Base-by-base conservation (phyloP, 169 alveolate species). In the Plasmodium malariae region DNA sequence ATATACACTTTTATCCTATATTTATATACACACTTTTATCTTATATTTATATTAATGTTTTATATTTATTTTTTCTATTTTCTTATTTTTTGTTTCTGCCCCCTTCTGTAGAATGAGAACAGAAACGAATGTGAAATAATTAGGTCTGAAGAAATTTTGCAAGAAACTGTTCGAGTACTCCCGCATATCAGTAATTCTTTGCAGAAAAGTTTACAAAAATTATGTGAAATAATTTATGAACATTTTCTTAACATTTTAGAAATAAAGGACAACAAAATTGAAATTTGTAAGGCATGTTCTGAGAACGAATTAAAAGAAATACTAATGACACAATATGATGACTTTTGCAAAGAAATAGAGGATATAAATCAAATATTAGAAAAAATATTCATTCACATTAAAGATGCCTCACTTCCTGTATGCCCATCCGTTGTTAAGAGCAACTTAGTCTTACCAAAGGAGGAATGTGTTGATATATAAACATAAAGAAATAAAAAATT, bases 121-220 rank as follows among this genome's bases (percentile, higher is more conserved):
- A 62, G 43, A 26, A 0, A 43, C 45, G 49, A 30, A 24, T 24
- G 19, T 12, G 70, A 76, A 30, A 60, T 76, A 11, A 37, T 21
- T 3, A 40, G 74, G n/a, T 65, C 88, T 24, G 55, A 76, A 21
- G 88, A 76, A 11, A 76, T 76, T 43, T 51, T 59, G 5, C 62
- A 76, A 36, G 88, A 76, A 76, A 76, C 88, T 17, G 63, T 43
- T 17, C 69, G 74, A 40, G 88, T 76, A 3, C 37, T 76, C 14
- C 76, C 88, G 17, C 88, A 76, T 63, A 76, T 62, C 59, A 76
- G 34, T 28, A 30, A n/a, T 5, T 60, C 73, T 28, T 67, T 76
- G 1, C 88, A 62, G 24, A 43, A 49, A 32, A 76, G 74, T 21
- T 24, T 76, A 30, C 59, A 76, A 24, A 76, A 59, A 36, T 36